These are phyloP conservation scores for Akanthomyces uredinophilus DNA, from an alignment of 2,329 filamentous ascomycete genomes.

Conservation along the genomic window DNA sequence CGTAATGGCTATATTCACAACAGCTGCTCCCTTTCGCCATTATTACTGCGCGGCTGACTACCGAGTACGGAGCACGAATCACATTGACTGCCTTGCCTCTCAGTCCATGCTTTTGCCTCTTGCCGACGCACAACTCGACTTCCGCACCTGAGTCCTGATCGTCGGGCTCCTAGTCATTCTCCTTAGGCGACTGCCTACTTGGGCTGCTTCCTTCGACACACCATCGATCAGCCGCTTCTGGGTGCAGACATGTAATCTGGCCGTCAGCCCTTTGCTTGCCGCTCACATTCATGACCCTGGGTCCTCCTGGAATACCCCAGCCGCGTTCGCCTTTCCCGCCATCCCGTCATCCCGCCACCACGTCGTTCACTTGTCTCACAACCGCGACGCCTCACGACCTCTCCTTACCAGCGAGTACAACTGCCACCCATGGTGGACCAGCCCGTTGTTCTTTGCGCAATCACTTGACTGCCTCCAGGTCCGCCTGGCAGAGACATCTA, in stretches of 20 bases:
- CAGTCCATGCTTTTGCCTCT: background rate
- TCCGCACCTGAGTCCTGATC: conserved; percentile 2
- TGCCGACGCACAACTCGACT: background rate
- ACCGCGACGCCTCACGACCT: conserved; percentile 3
- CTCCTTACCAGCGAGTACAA: background rate
- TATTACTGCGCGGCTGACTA: background rate
- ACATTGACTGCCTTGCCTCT: background rate
- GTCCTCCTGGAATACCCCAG: background rate
- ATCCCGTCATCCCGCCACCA: conserved; percentile 1
- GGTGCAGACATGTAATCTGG: background rate
- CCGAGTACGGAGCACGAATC: background rate
- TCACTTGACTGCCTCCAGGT: background rate
- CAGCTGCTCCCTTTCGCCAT: background rate
- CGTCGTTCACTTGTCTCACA: conserved; percentile 9
- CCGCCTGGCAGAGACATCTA: conserved; percentile 9
- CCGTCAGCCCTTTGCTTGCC: background rate
- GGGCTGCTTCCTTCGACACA: conserved; percentile 3
- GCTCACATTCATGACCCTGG: background rate
- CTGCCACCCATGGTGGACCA: conserved; percentile 4
- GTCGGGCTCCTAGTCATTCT: background rate
- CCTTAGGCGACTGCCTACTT: background rate
- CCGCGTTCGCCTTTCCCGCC: background rate
- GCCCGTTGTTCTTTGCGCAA: background rate
- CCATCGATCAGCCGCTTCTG: background rate
- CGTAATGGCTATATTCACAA: background rate